Evolutionary conservation across 805 yeast genomes (phyloP), one percentile per base, ranked within the genome.

Genomic region (Wickerhamiella dianesei): DNA sequence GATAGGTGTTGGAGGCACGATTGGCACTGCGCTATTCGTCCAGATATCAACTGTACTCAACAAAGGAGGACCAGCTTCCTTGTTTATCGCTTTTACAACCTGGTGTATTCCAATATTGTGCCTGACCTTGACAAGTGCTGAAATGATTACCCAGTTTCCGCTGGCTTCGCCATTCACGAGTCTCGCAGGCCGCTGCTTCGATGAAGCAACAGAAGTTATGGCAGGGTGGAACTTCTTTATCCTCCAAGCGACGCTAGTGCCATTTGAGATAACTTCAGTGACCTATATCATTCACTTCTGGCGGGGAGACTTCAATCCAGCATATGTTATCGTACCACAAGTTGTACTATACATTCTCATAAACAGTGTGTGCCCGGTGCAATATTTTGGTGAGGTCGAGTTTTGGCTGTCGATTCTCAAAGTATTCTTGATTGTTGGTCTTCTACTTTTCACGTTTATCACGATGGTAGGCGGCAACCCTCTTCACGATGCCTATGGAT

Each of bases 401-500:
- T 86, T 84, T 58, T 79, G 82, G 80, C 65, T 84, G 18, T 76
- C 88, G 1, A 68, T 83, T 22, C 80, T 83, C 43, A 85, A 85
- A 58, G 75, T 85, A 47, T 52, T 83, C 3, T 67, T 85, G 43
- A 86, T 88, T 13, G 60, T 79, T n/a, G 94, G 92, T 2, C 67
- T 85, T 42, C 72, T 85, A 49, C 56, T 80, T 21, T 85, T 81
- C 62, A 82, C 92, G 1, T 80, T 85, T 55, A 60, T 83, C 46
- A 78, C 87, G 4, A 85, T 84, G 94, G 75, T 81, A 35, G 95
- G 95, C 25, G 95, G 94, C 21, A 85, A 84, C 60, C 94, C 94
- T 1, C 61, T 68, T 37, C 76, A 74, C 50, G 83, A 81, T 53
- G 72, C 67, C 3, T 76, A 67, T 53, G 83, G 83, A 2, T 76